These are phyloP conservation scores for Neofusicoccum kwambonambiense DNA, from an alignment of 2,329 filamentous ascomycete genomes.

Conservation along the genomic window DNA sequence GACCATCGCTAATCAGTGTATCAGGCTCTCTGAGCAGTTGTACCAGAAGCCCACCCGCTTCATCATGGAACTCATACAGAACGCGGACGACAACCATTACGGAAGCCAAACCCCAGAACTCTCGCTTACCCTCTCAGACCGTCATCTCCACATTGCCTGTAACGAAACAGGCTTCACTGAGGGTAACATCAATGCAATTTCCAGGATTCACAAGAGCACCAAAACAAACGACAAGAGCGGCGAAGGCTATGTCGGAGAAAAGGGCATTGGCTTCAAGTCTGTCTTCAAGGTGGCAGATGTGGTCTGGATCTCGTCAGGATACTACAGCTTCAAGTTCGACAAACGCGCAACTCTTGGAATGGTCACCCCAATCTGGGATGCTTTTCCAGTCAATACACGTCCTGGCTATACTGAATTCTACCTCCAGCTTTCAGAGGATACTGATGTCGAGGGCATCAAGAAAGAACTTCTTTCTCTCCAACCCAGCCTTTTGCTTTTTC, in stretches of 20 bases:
- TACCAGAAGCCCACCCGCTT: constrained; percentile 44
- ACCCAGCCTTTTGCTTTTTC: not conserved
- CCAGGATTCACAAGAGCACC: constrained; percentile 47
- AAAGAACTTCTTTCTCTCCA: not conserved
- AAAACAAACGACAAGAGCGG: constrained; percentile 24
- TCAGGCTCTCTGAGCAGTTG: constrained; percentile 26
- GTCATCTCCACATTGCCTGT: not conserved
- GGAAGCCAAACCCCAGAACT: constrained; percentile 24
- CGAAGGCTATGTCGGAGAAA: constrained; percentile 32
- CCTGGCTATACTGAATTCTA: not conserved
- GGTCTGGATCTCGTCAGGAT: constrained; percentile 47
- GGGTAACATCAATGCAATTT: constrained; percentile 48
- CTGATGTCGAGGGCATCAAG: not conserved
- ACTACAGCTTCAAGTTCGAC: constrained; percentile 48
- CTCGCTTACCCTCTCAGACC: constrained; percentile 22
- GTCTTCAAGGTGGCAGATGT: constrained; percentile 39
- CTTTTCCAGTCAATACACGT: constrained; percentile 20
- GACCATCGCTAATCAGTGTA: not conserved
- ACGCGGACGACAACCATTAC: constrained; percentile 55
- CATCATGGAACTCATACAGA: constrained; percentile 55
- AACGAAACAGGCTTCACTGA: constrained; percentile 11
- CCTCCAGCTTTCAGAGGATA: not conserved
- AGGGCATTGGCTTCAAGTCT: constrained; percentile 39
- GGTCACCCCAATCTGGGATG: constrained; percentile 32
- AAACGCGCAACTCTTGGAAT: constrained; percentile 32